A percentile compares a stretch with the other conserved stretches of the same genome.
Evolutionary conservation across 2,329 filamentous ascomycete genomes (phyloP).

Genomic region (Claviceps fusiformis): DNA sequence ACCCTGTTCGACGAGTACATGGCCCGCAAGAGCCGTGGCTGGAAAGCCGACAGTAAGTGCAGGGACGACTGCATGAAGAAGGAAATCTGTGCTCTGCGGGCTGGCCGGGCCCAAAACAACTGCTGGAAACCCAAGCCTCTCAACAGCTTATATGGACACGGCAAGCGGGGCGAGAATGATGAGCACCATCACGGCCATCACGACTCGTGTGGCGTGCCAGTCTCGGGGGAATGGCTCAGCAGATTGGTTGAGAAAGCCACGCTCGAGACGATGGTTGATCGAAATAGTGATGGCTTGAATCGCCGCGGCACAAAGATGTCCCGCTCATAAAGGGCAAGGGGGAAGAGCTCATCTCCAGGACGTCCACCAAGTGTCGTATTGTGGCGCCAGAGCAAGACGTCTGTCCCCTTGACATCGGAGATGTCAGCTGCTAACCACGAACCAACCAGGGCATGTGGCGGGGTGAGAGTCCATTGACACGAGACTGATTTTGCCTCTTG

Average conservation of each 20-base stretch:
- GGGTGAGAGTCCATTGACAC: too few relatives aligned
- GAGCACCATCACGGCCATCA: slow-evolving; percentile 6
- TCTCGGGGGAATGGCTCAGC: slow-evolving; percentile 12
- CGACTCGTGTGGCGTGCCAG: slow-evolving; percentile 16
- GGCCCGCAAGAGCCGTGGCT: slow-evolving; percentile 32
- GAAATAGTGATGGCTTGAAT: not conserved
- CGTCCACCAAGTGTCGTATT: too few relatives aligned
- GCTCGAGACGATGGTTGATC: not conserved
- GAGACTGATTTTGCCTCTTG: too few relatives aligned
- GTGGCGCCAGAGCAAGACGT: too few relatives aligned
- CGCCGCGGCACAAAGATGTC: too few relatives aligned
- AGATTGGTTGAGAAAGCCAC: slow-evolving; percentile 10
- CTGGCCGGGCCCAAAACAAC: slow-evolving; percentile 36
- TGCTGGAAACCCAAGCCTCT: slow-evolving; percentile 25
- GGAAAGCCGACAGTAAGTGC: slow-evolving; percentile 23
- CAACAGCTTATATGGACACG: slow-evolving; percentile 12
- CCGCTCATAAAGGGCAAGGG: too few relatives aligned
- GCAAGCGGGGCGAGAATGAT: slow-evolving; percentile 13
- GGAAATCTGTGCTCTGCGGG: slow-evolving; percentile 38
- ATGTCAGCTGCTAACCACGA: too few relatives aligned
- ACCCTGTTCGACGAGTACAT: slow-evolving; percentile 31
- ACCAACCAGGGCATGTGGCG: too few relatives aligned
- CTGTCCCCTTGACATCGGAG: too few relatives aligned
- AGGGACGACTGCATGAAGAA: slow-evolving; percentile 24
- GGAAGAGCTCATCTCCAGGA: too few relatives aligned